Percentiles rank a stretch among this genome's conserved stretches.
Evolutionary conservation across 768 basidiomycete species (phyloP).

Genomic region (Podaxis carcinomalis): DNA sequence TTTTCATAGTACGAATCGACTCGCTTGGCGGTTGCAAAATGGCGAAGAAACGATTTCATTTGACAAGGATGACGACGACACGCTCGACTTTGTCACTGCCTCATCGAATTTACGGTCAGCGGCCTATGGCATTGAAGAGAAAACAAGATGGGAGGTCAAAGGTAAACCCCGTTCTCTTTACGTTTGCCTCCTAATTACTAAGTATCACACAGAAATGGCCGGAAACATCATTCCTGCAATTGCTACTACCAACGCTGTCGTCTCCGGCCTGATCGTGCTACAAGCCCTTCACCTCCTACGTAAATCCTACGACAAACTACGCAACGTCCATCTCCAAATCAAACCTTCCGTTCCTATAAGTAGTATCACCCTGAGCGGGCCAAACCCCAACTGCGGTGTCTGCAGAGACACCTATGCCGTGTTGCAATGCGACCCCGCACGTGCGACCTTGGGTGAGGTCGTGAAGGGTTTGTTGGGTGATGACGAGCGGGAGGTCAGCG

Average conservation of each 20-base stretch:
- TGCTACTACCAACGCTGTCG: slow-evolving; percentile 97
- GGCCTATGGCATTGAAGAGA: slow-evolving; percentile 83
- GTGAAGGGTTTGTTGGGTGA: slow-evolving; percentile 63
- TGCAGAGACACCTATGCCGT: slow-evolving; percentile 83
- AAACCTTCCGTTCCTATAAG: slow-evolving; percentile 78
- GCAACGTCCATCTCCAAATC: slow-evolving; percentile 77
- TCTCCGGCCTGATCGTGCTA: slow-evolving; percentile 91
- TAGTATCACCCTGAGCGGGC: slow-evolving; percentile 57
- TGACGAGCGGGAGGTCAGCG: slow-evolving; percentile 61
- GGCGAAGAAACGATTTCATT: slow-evolving; percentile 78
- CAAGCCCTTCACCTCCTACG: slow-evolving; percentile 86
- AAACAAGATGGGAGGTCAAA: slow-evolving; percentile 97
- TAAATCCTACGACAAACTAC: slow-evolving; percentile 52
- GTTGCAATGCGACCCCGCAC: slow-evolving; percentile 68
- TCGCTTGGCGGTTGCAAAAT: slow-evolving; percentile 62
- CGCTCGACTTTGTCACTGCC: slow-evolving; percentile 94
- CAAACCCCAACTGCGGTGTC: slow-evolving; percentile 77
- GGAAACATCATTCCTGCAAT: slow-evolving; percentile 99
- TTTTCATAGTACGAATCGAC: slow-evolving; percentile 63
- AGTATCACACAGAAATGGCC: slow-evolving; percentile 78
- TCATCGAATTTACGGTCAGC: slow-evolving; percentile 88
- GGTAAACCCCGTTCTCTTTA: slow-evolving; percentile 38
- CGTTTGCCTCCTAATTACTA: not conserved
- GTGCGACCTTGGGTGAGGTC: slow-evolving; percentile 67
- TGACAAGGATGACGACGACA: slow-evolving; percentile 98